A percentile compares a stretch with the other conserved stretches of the same genome.
phyloP scores from a whole-genome alignment of 2,329 filamentous ascomycete species.

The Colletotrichum spinosum region DNA sequence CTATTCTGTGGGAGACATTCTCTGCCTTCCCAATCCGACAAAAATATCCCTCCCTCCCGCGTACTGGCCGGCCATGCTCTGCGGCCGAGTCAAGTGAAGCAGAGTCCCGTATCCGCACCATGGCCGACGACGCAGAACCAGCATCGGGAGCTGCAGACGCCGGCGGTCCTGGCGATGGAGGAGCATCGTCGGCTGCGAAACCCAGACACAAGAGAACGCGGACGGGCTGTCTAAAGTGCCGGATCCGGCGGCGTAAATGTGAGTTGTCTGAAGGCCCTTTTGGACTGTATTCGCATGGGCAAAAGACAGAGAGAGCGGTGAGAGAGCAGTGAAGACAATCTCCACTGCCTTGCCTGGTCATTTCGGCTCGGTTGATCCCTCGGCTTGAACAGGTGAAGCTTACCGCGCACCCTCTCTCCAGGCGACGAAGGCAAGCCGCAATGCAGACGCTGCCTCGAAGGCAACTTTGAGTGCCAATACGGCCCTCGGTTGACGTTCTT shows the following conservation, averaged over 20 bases:
- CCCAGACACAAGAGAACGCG: slow-evolving; percentile 46
- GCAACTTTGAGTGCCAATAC: slow-evolving; percentile 61
- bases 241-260: slow-evolving; percentile 62
- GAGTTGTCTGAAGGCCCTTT: slow-evolving; percentile 37
- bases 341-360: not conserved
- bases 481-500: slow-evolving; percentile 60
- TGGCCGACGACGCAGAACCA: slow-evolving; percentile 32
- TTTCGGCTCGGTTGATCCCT: not conserved
- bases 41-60: slow-evolving; percentile 29
- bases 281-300: too few species aligned
- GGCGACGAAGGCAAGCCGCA: slow-evolving; percentile 63
- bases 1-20: slow-evolving; percentile 19
- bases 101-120: not conserved
- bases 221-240: slow-evolving; percentile 62
- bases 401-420: slow-evolving; percentile 40
- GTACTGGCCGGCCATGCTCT: slow-evolving; percentile 5
- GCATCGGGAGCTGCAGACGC: slow-evolving; percentile 13
- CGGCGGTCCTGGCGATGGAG: slow-evolving; percentile 1
- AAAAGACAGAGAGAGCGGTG: too few species aligned
- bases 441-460: slow-evolving; percentile 59
- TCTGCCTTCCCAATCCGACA: slow-evolving; percentile 37
- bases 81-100: not conserved
- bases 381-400: slow-evolving; percentile 11
- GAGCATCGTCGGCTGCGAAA: slow-evolving; percentile 9
- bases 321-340: not conserved